Base-by-base conservation (phyloP, 1,139 yeast genomes). In the Petasospora rhodanensis region DNA sequence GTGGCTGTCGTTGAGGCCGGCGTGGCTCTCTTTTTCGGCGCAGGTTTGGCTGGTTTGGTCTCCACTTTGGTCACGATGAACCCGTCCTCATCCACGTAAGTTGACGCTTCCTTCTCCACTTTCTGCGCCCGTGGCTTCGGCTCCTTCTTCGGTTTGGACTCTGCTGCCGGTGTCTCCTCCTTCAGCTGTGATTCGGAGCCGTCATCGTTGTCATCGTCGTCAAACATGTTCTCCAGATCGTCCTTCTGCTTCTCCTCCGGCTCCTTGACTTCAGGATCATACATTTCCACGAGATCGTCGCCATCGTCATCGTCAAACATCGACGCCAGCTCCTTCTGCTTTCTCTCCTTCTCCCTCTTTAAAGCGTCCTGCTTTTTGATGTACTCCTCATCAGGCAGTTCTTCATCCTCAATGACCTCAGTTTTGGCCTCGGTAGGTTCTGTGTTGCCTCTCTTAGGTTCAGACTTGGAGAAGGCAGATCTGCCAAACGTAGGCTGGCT, bases 261-360 rank as follows among this genome's bases (percentile, higher is more conserved):
- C 15, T 18, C 31, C 14, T 22, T 18, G 5, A 5, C 13, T 18
- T 24, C 31, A 10, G 14, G 5, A 4, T 24, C 28, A 5, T 26
- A 37, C 6, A 18, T 28, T 8, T 26, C 37, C 13, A 18, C 24
- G 13, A 24, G 23, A 12, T 31, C 44, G 26, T 38, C 45, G 14
- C 46, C 49, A 17, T 51, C 56, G 20, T 49, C 51, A 37, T 54
- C 60, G 28, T 50, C 54, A 42, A 56, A 56, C 52, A 55, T 45
- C n/a, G 49, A 41, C 31, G 46, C 55, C 21, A 56, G 29, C 29
- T 47, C 56, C 22, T 43, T 40, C 28, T 34, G 39, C 35, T 35
- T 51, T 28, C 34, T 39, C n/a, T 14, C 25, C 24, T 34, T 33
- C 20, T 35, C 42, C 15, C 31, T 34, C 26, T 28, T 38, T 10